These are phyloP conservation scores for Rhizopogon vulgaris DNA, from an alignment of 768 basidiomycete species.

Conservation along the genomic window DNA sequence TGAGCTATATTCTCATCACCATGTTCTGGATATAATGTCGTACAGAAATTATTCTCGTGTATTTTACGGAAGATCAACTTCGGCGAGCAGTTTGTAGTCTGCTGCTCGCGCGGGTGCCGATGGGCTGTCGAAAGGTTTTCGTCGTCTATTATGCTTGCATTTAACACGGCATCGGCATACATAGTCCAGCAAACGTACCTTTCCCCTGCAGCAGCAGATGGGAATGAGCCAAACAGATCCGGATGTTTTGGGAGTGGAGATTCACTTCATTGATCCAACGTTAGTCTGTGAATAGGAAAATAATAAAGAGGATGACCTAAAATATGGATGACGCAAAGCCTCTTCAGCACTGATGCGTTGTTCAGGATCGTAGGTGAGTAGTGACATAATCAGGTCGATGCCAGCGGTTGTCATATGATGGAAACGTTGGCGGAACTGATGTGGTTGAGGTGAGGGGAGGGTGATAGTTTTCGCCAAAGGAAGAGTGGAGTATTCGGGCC, in stretches of 20 bases:
- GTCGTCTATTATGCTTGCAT: constrained; percentile 41
- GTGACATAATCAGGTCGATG: constrained; percentile 72
- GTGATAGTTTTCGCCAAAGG: constrained; percentile 78
- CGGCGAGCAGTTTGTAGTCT: constrained; percentile 60
- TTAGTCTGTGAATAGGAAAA: constrained; percentile 1
- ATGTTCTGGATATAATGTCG: not conserved
- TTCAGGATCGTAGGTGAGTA: constrained; percentile 88
- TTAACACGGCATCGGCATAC: not conserved
- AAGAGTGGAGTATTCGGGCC: constrained; percentile 79
- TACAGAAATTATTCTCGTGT: not conserved
- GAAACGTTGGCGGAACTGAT: constrained; percentile 81
- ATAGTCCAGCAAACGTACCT: constrained; percentile 45
- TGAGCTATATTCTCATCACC: not conserved
- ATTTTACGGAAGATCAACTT: constrained; percentile 43
- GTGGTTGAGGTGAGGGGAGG: constrained; percentile 67
- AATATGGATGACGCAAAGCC: constrained; percentile 87
- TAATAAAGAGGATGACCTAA: constrained; percentile 45
- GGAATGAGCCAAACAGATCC: constrained; percentile 92
- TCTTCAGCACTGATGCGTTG: constrained; percentile 84
- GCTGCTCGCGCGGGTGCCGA: constrained; percentile 71
- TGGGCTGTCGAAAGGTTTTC: constrained; percentile 74
- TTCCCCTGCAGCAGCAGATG: constrained; percentile 94
- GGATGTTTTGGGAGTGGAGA: constrained; percentile 94
- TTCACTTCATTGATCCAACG: constrained; percentile 47
- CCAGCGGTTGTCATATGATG: constrained; percentile 79